Percentiles rank a stretch among this genome's conserved stretches.
phyloP scores from a whole-genome alignment of 345 rosid species.

The Eutrema heterophyllum region DNA sequence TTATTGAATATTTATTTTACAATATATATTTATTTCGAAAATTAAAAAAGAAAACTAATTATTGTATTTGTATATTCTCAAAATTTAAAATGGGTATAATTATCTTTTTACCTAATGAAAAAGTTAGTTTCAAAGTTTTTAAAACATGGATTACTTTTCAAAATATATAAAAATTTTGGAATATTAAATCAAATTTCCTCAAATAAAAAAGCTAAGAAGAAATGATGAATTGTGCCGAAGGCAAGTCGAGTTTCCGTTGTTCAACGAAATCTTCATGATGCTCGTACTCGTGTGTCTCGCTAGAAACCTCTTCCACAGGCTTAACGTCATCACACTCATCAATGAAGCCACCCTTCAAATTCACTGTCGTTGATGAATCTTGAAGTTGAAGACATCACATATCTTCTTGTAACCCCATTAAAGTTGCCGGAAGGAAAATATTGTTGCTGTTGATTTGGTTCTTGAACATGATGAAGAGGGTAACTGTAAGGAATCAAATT shows the following conservation, averaged over 20 bases:
- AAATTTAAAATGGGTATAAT: too few relatives aligned
- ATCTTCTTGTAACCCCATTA: slow-evolving; percentile 31
- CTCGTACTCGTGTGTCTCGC: slow-evolving; percentile 43
- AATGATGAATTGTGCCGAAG: slow-evolving; percentile 48
- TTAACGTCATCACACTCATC: slow-evolving; percentile 35
- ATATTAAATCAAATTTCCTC: too few relatives aligned
- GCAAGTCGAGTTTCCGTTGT: slow-evolving; percentile 43
- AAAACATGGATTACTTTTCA: too few relatives aligned
- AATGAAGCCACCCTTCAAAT: slow-evolving; percentile 28
- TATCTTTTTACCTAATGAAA: too few relatives aligned
- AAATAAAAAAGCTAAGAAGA: slow-evolving; percentile 45
- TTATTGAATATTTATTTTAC: too few relatives aligned
- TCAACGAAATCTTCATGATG: slow-evolving; percentile 35
- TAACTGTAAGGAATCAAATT: slow-evolving; percentile 24
- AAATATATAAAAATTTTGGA: too few relatives aligned
- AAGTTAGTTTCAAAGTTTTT: too few relatives aligned
- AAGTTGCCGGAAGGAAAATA: slow-evolving; percentile 26
- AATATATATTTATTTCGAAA: too few relatives aligned
- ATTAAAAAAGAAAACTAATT: too few relatives aligned
- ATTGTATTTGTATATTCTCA: too few relatives aligned
- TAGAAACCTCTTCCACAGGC: slow-evolving; percentile 37
- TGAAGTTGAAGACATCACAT: slow-evolving; percentile 39
- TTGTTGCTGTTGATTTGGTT: slow-evolving; percentile 21
- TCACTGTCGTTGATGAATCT: slow-evolving; percentile 31
- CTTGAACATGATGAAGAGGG: slow-evolving; percentile 30